Evolutionary conservation across 176 grass and related monocot species (phyloP), one percentile per base, ranked within the genome.

Genomic region (Phyllostachys edulis): DNA sequence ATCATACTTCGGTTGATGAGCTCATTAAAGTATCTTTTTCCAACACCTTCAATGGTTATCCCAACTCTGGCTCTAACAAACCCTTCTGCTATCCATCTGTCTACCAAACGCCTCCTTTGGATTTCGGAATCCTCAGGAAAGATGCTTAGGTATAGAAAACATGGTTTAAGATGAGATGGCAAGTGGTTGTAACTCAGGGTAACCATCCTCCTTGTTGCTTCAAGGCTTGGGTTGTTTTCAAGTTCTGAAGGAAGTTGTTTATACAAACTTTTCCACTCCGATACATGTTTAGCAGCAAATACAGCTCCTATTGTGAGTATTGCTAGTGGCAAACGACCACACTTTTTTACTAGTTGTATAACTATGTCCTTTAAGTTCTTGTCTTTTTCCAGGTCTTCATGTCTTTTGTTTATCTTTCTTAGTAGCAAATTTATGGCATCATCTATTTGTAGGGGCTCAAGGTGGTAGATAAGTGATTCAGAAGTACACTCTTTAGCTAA

Each of bases 101-200:
- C 41, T 21, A 86, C 75, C 14, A 86, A 0, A 20, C 66, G 67
- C 1, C 3, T 29, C 29, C 29, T 70, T 39, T 10, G 4, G 13
- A 79, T 78, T 9, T 71, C 32, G 41, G 63, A 86, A 86, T 86
- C 84, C 14, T 86, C 75, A 26, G 55, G 73, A 13, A 86, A 79
- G 13, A 79, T 86, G 54, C 75, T 86, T 50, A 86, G 44, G 42
- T 86, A 86, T 6, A 86, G 41, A 71, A 79, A 63, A 5, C 55
- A 86, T 27, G 75, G 67, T 21, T 86, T 86, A 27, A 86, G 66
- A 63, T 86, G 84, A 51, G 51, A 86, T 14, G 84, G 75, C 10
- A 86, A 51, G n/a, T 86, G 29, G 39, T 51, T 56, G 5, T 86
- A 86, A 8, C 75, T 78, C 6, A 85, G 40, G 21, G 51, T 78